phyloP scores from a whole-genome alignment of 2,329 filamentous ascomycete species.

The Aspergillus oerlinghausenensis region DNA sequence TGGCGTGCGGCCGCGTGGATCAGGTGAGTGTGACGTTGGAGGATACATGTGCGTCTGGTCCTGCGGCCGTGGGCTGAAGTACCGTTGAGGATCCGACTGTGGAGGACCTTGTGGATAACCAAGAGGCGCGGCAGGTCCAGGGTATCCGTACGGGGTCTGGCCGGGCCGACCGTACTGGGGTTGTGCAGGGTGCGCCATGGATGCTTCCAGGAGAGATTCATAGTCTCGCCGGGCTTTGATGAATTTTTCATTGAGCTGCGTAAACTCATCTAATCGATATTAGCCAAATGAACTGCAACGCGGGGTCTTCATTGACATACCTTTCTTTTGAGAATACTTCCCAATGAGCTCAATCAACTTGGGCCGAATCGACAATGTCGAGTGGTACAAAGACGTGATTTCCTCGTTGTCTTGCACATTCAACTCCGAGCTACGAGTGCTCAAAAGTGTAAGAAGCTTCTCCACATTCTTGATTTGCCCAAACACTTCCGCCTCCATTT shows the following conservation, averaged over 20 bases:
- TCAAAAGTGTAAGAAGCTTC: slow-evolving; percentile 81
- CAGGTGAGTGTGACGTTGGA: slow-evolving; percentile 37
- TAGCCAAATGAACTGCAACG: slow-evolving; percentile 5
- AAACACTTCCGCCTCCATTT: slow-evolving; percentile 84
- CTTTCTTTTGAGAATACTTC: slow-evolving; percentile 99
- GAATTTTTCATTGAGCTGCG: slow-evolving; percentile 97
- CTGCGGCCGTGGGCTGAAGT: slow-evolving; percentile 56
- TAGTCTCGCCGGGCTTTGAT: slow-evolving; percentile 98
- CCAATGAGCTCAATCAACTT: slow-evolving; percentile 98
- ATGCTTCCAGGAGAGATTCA: slow-evolving; percentile 89
- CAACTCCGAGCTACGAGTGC: slow-evolving; percentile 73
- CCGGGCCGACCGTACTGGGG: slow-evolving; percentile 65
- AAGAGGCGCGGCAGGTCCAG: slow-evolving; percentile 23
- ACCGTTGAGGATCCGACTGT: slow-evolving; percentile 62
- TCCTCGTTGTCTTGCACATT: slow-evolving; percentile 94
- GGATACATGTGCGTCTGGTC: slow-evolving; percentile 46
- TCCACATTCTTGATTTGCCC: slow-evolving; percentile 73
- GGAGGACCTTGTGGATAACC: slow-evolving; percentile 33
- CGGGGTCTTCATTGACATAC: slow-evolving; percentile 42
- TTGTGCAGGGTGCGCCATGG: slow-evolving; percentile 90
- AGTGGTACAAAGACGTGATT: slow-evolving; percentile 86
- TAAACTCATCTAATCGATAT: slow-evolving; percentile 75
- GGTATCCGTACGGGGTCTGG: slow-evolving; percentile 34
- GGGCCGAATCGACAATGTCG: slow-evolving; percentile 86
- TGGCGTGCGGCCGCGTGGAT: slow-evolving; percentile 34